Conservation (phyloP, 2,329 filamentous ascomycete species). For the Phoma sp. region DNA sequence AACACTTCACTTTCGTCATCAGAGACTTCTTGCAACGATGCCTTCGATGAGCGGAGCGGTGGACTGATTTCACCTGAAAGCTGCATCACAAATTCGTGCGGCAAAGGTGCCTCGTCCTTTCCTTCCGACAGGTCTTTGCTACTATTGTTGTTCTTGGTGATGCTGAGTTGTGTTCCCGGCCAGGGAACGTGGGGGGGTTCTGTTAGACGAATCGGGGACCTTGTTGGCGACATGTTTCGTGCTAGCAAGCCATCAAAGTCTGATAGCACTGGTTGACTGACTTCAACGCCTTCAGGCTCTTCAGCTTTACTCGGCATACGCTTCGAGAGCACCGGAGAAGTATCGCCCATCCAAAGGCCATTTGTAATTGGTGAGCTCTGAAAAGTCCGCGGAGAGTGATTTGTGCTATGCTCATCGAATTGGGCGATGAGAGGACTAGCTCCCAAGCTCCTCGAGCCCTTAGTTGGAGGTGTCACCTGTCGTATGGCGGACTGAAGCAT, state of each 20-base stretch:
- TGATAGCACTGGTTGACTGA: background rate
- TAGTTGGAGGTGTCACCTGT: constrained; percentile 31
- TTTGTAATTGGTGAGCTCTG: constrained; percentile 5
- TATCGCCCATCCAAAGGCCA: constrained; percentile 15
- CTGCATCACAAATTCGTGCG: constrained; percentile 4
- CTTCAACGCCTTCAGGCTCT: background rate
- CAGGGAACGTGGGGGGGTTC: background rate
- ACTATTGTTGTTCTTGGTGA: background rate
- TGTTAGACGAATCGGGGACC: background rate
- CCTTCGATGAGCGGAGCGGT: constrained; percentile 25
- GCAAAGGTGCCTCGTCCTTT: constrained; percentile 14
- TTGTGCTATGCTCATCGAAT: background rate
- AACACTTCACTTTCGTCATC: constrained; percentile 7
- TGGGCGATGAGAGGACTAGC: constrained; percentile 10
- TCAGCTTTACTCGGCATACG: background rate
- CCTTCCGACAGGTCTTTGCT: background rate
- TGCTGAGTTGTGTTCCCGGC: constrained; percentile 1
- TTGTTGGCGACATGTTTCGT: background rate
- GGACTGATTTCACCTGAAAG: constrained; percentile 28
- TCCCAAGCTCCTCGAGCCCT: constrained; percentile 12
- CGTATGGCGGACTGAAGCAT: constrained; percentile 41
- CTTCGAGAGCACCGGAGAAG: constrained; percentile 4
- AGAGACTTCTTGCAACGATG: constrained; percentile 12
- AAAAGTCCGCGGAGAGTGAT: background rate
- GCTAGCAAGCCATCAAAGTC: constrained; percentile 2